Evolutionary conservation across 805 yeast species (phyloP).

Genomic region (Tetrapisispora fleetii): DNA sequence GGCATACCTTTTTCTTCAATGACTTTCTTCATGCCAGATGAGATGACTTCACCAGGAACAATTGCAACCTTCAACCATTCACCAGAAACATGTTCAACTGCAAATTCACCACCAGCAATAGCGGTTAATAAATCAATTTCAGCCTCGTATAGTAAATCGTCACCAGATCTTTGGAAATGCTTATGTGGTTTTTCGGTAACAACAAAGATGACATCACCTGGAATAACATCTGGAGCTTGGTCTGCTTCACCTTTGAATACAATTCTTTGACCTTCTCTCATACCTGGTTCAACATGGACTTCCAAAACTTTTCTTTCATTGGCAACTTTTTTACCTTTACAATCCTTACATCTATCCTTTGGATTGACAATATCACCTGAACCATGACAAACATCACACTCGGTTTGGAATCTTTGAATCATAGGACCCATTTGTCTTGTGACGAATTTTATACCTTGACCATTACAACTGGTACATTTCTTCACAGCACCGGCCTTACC

Average conservation of each 20-base stretch:
- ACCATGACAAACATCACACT: conserved; percentile 88
- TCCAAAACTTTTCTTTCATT: conserved; percentile 87
- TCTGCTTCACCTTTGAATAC: conserved; percentile 95
- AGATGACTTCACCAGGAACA: conserved; percentile 84
- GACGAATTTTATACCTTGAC: conserved; percentile 82
- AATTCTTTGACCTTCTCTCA: conserved; percentile 87
- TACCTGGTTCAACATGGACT: conserved; percentile 94
- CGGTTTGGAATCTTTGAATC: conserved; percentile 95
- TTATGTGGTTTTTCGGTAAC: conserved; percentile 85
- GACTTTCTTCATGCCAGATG: conserved; percentile 75
- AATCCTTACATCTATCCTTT: conserved; percentile 76
- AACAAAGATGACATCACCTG: conserved; percentile 93
- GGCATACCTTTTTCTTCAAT: conserved; percentile 98
- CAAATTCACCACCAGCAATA: conserved; percentile 89
- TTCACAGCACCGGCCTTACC: conserved; percentile 88
- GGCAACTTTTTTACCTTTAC: conserved; percentile 82
- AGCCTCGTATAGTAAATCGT: conserved; percentile 75
- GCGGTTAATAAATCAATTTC: conserved; percentile 90
- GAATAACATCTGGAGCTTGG: conserved; percentile 87
- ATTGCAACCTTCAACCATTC: conserved; percentile 78
- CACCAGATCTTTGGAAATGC: conserved; percentile 75
- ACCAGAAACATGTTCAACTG: conserved; percentile 82
- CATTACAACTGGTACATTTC: conserved; percentile 79
- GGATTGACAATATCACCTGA: conserved; percentile 81
- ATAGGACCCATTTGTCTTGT: conserved; percentile 99